A percentile compares a stretch with the other conserved stretches of the same genome.
phyloP scores from a whole-genome alignment of 1,139 yeast species.

The Geotrichum armillariae region DNA sequence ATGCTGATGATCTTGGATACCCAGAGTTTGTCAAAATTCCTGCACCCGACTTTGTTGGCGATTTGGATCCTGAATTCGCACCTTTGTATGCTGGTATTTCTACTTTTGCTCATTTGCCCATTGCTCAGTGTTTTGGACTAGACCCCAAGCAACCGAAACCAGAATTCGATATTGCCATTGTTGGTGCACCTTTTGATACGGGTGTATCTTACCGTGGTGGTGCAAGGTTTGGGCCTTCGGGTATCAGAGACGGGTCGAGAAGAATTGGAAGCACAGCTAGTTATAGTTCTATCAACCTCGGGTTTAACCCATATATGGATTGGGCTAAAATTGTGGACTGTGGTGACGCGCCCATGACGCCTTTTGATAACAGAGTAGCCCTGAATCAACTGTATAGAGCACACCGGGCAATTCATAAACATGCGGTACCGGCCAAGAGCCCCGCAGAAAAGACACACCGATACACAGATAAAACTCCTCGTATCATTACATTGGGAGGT shows the following conservation, averaged over 20 bases:
- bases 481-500: constrained; percentile 71
- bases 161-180: constrained; percentile 61
- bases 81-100: constrained; percentile 48
- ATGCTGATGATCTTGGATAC: constrained; percentile 1
- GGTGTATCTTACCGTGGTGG: constrained; percentile 74
- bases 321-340: constrained; percentile 65
- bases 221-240: constrained; percentile 78
- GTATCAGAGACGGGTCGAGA: constrained; percentile 70
- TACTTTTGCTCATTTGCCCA: constrained; percentile 73
- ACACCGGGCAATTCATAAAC: constrained; percentile 62
- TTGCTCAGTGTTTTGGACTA: constrained; percentile 55
- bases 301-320: constrained; percentile 57
- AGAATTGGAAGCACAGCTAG: constrained; percentile 39
- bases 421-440: constrained; percentile 54
- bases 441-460: constrained; percentile 33
- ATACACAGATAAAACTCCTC: constrained; percentile 40
- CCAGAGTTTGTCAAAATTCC: constrained; percentile 18
- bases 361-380: constrained; percentile 75
- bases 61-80: constrained; percentile 16
- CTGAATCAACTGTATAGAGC: constrained; percentile 68
- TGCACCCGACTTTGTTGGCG: constrained; percentile 20
- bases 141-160: constrained; percentile 36
- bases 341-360: constrained; percentile 78
- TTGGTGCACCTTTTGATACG: constrained; percentile 80
- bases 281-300: constrained; percentile 57